Conservation (phyloP, 139 green algal genomes). For the Volvox africanus region DNA sequence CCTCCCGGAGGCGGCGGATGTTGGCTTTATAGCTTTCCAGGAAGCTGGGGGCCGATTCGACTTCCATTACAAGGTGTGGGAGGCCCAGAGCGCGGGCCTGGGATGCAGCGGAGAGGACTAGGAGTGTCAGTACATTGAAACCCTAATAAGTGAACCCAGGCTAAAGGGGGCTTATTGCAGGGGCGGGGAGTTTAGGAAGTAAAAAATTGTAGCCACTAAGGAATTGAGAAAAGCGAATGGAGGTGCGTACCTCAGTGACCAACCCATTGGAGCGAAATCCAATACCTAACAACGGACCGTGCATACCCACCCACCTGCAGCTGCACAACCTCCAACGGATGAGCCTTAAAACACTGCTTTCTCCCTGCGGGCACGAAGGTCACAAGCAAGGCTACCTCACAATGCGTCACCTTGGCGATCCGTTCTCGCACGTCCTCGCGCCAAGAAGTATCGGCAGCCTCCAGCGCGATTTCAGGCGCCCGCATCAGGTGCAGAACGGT, state of each 20-base stretch:
- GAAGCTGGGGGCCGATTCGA: constrained; percentile 7
- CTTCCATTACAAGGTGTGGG: constrained; percentile 16
- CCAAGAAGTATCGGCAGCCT: not conserved
- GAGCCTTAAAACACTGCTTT: constrained; percentile 34
- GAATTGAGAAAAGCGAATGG: too few relatives aligned
- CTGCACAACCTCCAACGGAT: constrained; percentile 22
- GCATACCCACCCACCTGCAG: not conserved
- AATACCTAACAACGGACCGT: not conserved
- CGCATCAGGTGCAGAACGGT: constrained; percentile 7
- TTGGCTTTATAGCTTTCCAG: constrained; percentile 24
- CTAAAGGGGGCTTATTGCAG: too few relatives aligned
- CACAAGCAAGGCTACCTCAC: constrained; percentile 22
- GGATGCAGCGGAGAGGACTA: too few relatives aligned
- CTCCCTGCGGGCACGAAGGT: constrained; percentile 38
- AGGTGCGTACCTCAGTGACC: too few relatives aligned
- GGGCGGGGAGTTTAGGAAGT: too few relatives aligned
- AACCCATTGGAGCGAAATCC: too few relatives aligned
- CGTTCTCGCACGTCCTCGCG: not conserved
- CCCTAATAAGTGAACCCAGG: too few relatives aligned
- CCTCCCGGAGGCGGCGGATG: not conserved
- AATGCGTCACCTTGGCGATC: not conserved
- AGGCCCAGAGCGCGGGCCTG: constrained; percentile 37
- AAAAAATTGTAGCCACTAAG: too few relatives aligned
- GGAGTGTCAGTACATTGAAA: too few relatives aligned
- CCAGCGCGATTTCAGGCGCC: not conserved